These are phyloP conservation scores for Plasmodium falciparum DNA, from an alignment of 169 alveolate genomes.

Conservation along the genomic window DNA sequence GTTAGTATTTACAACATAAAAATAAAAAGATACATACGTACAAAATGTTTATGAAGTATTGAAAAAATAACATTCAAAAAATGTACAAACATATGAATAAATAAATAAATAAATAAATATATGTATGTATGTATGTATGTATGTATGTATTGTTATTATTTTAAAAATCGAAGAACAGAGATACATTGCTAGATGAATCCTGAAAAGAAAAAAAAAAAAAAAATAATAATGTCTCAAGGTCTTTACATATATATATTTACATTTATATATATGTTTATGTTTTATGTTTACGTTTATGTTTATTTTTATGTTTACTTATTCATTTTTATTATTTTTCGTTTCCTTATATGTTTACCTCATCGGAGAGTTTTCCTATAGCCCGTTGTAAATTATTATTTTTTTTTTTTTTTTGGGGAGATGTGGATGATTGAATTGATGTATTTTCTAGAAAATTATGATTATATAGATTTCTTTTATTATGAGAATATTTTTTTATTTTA, in stretches of 20 bases:
- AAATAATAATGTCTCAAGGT: too few relatives aligned
- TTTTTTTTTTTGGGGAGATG: slow-evolving; percentile 6
- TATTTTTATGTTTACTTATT: background rate
- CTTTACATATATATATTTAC: too few relatives aligned
- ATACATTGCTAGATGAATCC: slow-evolving; percentile 57
- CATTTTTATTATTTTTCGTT: background rate
- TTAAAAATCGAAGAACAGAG: slow-evolving; percentile 54
- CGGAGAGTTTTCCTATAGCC: background rate
- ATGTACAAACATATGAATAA: background rate
- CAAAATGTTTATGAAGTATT: too few relatives aligned
- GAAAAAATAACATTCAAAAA: background rate
- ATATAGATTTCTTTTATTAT: background rate
- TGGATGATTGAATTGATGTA: too few relatives aligned
- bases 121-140: background rate
- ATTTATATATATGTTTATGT: background rate
- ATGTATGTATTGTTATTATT: background rate
- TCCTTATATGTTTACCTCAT: background rate
- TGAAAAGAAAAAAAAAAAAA: background rate
- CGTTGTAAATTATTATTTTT: slow-evolving; percentile 11
- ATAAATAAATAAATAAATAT: background rate
- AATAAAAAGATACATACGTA: too few relatives aligned
- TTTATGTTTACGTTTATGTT: background rate
- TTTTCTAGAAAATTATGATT: too few relatives aligned
- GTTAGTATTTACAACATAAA: too few relatives aligned
- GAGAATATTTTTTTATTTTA: background rate